These are phyloP conservation scores for Tolypocladium tundrense DNA, from an alignment of 2,329 filamentous ascomycete genomes.

Conservation along the genomic window DNA sequence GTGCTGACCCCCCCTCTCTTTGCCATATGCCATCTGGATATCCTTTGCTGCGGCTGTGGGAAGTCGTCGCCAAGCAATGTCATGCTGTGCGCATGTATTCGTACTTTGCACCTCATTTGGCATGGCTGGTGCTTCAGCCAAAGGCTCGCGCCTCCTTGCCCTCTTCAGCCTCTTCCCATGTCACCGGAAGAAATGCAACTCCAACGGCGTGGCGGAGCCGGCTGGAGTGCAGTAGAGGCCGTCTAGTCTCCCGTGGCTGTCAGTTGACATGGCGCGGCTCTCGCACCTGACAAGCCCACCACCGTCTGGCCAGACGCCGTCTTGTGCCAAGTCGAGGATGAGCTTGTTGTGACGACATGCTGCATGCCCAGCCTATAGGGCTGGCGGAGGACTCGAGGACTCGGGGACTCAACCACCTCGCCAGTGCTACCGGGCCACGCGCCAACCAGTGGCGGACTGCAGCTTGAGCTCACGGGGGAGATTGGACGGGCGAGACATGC, in stretches of 20 bases:
- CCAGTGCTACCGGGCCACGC: not conserved
- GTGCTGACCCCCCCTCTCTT: not conserved
- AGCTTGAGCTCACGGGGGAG: not conserved
- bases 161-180: not conserved
- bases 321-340: not conserved
- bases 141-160: not conserved
- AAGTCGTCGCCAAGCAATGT: not conserved
- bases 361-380: not conserved
- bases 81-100: not conserved
- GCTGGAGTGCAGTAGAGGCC: not conserved
- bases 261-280: not conserved
- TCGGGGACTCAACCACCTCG: not conserved
- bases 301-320: too few relatives aligned
- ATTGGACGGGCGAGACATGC: not conserved
- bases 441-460: not conserved
- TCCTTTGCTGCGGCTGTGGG: not conserved
- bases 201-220: not conserved
- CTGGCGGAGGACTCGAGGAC: not conserved
- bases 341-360: not conserved
- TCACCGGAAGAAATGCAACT: not conserved
- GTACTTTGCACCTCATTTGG: not conserved
- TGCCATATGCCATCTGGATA: not conserved
- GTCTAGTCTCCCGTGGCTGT: not conserved
- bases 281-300: not conserved
- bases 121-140: not conserved